Conservation (phyloP, 2,329 filamentous ascomycete species). For the Colletotrichum cordylinicola region DNA sequence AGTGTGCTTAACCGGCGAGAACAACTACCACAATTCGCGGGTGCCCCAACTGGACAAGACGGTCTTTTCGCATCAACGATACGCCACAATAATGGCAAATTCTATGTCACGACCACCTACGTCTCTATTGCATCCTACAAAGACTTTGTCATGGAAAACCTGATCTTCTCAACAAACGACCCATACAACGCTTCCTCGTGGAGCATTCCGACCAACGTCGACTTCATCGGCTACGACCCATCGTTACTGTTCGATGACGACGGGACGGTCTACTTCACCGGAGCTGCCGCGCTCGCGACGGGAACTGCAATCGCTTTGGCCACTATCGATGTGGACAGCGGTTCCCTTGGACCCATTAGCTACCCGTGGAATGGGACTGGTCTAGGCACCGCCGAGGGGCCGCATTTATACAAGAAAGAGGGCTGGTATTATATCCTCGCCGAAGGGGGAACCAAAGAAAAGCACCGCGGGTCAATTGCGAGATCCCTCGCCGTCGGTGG, state of each 20-base stretch:
- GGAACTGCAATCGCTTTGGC: not conserved
- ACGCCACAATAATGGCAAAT: conserved; percentile 24
- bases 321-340: conserved; percentile 32
- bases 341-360: not conserved
- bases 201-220: conserved; percentile 26
- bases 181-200: conserved; percentile 24
- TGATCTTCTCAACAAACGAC: conserved; percentile 19
- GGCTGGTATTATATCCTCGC: conserved; percentile 51
- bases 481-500: conserved; percentile 58
- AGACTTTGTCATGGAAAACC: conserved; percentile 21
- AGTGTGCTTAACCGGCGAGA: not conserved
- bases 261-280: conserved; percentile 54
- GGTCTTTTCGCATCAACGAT: conserved; percentile 30
- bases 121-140: conserved; percentile 21
- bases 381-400: conserved; percentile 48
- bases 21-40: not conserved
- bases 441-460: conserved; percentile 46
- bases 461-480: conserved; percentile 64
- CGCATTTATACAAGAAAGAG: conserved; percentile 51
- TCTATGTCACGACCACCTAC: conserved; percentile 13
- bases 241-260: conserved; percentile 61
- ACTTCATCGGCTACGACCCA: conserved; percentile 44
- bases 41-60: conserved; percentile 24
- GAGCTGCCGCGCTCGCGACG: not conserved
- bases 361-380: conserved; percentile 51